These are phyloP conservation scores for Tuber indicum DNA, from an alignment of 495 filamentous ascomycete species.

Conservation along the genomic window DNA sequence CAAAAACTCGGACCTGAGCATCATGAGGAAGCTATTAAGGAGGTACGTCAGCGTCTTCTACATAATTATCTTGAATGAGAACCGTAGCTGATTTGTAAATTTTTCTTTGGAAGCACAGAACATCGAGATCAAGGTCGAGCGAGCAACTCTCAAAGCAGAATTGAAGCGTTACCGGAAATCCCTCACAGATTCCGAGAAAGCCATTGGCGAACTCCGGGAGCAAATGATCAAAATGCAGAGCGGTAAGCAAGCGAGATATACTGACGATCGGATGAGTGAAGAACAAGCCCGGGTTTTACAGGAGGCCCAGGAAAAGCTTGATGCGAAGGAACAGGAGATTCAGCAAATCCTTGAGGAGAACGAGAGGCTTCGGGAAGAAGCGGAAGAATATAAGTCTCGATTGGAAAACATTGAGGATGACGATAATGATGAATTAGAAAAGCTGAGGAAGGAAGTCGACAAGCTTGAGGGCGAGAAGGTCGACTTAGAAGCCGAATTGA, in stretches of 20 bases:
- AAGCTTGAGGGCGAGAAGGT: constrained; percentile 55
- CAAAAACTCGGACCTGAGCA: constrained; percentile 78
- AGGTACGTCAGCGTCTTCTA: constrained; percentile 43
- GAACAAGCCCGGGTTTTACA: constrained; percentile 49
- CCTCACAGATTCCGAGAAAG: constrained; percentile 69
- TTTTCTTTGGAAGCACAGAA: constrained; percentile 49
- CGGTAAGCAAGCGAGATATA: constrained; percentile 52
- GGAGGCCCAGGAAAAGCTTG: constrained; percentile 51
- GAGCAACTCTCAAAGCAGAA: constrained; percentile 78
- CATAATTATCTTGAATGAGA: background rate
- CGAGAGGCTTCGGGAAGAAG: constrained; percentile 60
- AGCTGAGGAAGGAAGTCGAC: constrained; percentile 52
- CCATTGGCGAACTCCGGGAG: constrained; percentile 62
- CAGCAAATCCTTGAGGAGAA: constrained; percentile 42
- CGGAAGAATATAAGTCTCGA: constrained; percentile 61
- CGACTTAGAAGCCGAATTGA: constrained; percentile 57
- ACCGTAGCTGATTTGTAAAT: background rate
- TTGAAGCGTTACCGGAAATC: constrained; percentile 75
- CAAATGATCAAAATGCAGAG: constrained; percentile 70
- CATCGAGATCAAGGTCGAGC: constrained; percentile 86
- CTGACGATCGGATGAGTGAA: constrained; percentile 47
- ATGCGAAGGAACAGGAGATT: constrained; percentile 45
- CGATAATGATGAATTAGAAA: constrained; percentile 59
- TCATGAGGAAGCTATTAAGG: constrained; percentile 76
- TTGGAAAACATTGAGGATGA: constrained; percentile 59